phyloP scores from a whole-genome alignment of 2,329 filamentous ascomycete genomes.

The Amphichorda felina region DNA sequence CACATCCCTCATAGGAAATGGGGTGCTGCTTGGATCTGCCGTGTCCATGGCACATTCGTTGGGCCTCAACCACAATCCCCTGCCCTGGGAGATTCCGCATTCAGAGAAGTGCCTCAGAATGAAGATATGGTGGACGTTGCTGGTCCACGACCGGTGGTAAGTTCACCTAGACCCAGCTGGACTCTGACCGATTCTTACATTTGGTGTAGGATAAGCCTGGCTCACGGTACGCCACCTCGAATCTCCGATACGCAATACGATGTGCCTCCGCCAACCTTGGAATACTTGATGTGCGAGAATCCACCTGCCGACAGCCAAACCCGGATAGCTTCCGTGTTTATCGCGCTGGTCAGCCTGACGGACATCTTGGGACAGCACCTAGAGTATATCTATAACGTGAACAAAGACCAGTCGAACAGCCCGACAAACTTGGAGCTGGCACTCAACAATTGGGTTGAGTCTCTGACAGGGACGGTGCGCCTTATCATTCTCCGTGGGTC shows the following conservation, averaged over 20 bases:
- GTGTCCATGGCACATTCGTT: constrained; percentile 40
- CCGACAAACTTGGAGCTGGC: constrained; percentile 21
- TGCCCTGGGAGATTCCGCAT: constrained; percentile 37
- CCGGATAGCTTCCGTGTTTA: constrained; percentile 24
- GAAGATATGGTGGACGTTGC: constrained; percentile 42
- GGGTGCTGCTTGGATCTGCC: constrained; percentile 34
- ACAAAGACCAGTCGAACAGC: constrained; percentile 8
- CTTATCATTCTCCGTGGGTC: constrained; percentile 28
- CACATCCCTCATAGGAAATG: constrained; percentile 47
- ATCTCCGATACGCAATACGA: constrained; percentile 33
- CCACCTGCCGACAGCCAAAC: constrained; percentile 6
- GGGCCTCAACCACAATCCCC: constrained; percentile 40
- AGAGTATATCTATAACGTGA: constrained; percentile 22
- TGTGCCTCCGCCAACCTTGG: constrained; percentile 27
- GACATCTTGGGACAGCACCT: constrained; percentile 20
- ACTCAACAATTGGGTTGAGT: constrained; percentile 31
- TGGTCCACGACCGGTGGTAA: constrained; percentile 44
- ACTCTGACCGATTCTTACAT: background rate
- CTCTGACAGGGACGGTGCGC: constrained; percentile 22
- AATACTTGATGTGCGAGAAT: constrained; percentile 16
- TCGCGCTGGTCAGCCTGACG: constrained; percentile 31
- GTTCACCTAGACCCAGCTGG: constrained; percentile 3
- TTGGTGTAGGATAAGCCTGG: constrained; percentile 21
- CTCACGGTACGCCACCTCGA: constrained; percentile 3
- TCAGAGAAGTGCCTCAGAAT: constrained; percentile 38